A percentile compares a stretch with the other conserved stretches of the same genome.
Evolutionary conservation across 495 filamentous ascomycete genomes (phyloP).

Genomic region (Filosporella fistucella): DNA sequence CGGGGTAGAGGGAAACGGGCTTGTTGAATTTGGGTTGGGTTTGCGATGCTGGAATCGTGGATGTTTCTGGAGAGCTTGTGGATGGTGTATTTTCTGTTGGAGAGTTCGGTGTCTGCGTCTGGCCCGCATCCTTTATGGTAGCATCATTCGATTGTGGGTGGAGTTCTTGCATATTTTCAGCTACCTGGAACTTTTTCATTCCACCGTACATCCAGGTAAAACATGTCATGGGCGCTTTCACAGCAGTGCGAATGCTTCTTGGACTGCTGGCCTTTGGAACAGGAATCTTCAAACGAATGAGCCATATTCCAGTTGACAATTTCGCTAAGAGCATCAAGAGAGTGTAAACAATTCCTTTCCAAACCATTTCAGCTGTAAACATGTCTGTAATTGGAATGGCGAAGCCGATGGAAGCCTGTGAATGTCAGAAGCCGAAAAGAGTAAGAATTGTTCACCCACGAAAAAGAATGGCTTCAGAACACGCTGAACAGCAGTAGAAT

Average conservation of each 20-base stretch:
- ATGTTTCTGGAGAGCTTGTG: neutral
- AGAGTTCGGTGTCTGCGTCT: neutral
- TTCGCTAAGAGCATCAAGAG: slow-evolving; percentile 68
- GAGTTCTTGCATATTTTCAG: neutral
- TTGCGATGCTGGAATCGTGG: too few relatives aligned
- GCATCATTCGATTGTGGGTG: neutral
- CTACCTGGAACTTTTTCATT: neutral
- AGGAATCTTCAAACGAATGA: too few relatives aligned
- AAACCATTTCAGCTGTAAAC: slow-evolving; percentile 58
- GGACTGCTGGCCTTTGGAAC: too few relatives aligned
- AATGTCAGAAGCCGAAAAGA: neutral
- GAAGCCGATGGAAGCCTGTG: slow-evolving; percentile 69
- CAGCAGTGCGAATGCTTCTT: too few relatives aligned
- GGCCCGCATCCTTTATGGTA: neutral
- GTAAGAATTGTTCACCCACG: slow-evolving; percentile 31
- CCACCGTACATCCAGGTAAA: slow-evolving; percentile 18
- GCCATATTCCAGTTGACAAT: slow-evolving; percentile 20
- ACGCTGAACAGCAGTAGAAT: slow-evolving; percentile 38
- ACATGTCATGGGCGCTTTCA: too few relatives aligned
- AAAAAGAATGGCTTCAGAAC: slow-evolving; percentile 76
- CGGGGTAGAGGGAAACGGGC: too few relatives aligned
- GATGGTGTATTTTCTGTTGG: neutral
- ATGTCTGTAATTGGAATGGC: slow-evolving; percentile 70
- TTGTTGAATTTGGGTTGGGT: too few relatives aligned
- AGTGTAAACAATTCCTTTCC: slow-evolving; percentile 69